Conservation (phyloP, 2,329 filamentous ascomycete genomes). For the Fusarium hainanense region DNA sequence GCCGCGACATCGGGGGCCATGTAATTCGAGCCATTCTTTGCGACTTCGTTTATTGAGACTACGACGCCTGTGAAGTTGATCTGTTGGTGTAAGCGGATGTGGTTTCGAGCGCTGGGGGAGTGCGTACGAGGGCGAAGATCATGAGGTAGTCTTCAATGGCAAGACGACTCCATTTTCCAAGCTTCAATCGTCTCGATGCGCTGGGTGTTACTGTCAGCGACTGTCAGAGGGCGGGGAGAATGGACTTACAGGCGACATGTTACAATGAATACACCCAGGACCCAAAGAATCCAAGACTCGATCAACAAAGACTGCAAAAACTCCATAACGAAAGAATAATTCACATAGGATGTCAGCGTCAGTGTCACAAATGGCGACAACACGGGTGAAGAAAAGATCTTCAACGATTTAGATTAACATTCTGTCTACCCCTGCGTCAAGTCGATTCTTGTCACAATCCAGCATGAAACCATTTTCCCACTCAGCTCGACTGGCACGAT, state of each 20-base stretch:
- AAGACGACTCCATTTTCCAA: conserved; percentile 60
- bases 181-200: conserved; percentile 49
- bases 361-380: not conserved
- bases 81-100: conserved; percentile 15
- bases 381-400: not conserved
- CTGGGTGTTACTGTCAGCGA: conserved; percentile 1
- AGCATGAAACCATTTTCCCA: not conserved
- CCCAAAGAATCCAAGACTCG: conserved; percentile 49
- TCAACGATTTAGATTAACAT: not conserved
- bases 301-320: conserved; percentile 41
- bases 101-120: too few species aligned
- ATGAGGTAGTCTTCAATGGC: conserved; percentile 69
- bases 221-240: not conserved
- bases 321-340: conserved; percentile 38
- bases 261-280: conserved; percentile 43
- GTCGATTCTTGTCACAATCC: too few species aligned
- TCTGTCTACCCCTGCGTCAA: not conserved
- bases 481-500: not conserved
- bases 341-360: not conserved
- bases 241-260: conserved; percentile 39
- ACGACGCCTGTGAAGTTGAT: conserved; percentile 56
- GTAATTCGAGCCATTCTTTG: conserved; percentile 58
- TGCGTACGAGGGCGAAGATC: conserved; percentile 58
- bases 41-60: conserved; percentile 56
- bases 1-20: conserved; percentile 51